Evolutionary conservation across 2,329 filamentous ascomycete genomes (phyloP), one percentile per base, ranked within the genome.

Genomic region (Fusarium goolgardi): DNA sequence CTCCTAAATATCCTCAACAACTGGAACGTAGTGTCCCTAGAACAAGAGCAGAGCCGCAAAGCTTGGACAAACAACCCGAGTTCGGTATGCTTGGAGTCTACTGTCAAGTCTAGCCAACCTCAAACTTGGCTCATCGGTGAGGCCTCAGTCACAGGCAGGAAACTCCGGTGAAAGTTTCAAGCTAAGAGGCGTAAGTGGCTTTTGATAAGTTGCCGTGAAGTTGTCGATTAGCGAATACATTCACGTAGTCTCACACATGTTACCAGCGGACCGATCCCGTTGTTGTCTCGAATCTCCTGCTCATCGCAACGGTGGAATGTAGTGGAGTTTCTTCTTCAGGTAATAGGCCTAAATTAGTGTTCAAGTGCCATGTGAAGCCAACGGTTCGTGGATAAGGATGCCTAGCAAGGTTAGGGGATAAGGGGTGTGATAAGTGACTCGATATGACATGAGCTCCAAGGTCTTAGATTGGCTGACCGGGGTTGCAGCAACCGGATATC

Each of bases 81-180:
- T 43, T 23, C 43, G 43, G 41, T 43, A 47, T 59, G 50, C 51
- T 34, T 34, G 52, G 29, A 35, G 41, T 35, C 49, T 52, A 32
- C 52, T 35, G 32, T 40, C n/a, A 57, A 54, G 34, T 49, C 41
- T 47, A 56, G 37, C 52, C 25, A 35, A n/a, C 23, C 62, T 65
- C 51, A 65, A 67, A 40, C 43, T 63, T 47, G 55, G 51, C 45
- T 31, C 32, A 59, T 53, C 32, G 21, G 55, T 59, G 46, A 52
- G 54, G 39, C 59, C 59, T 60, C 59, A 63, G 56, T 50, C 58
- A 63, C 63, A 73, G 71, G 70, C 71, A 71, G 55, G 56, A 63
- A 55, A 61, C 44, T 54, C 34, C 34, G 40, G 55, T 56, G 52
- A 55, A 35, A 58, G 50, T 59, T 45, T 34, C 15, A 51, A 50